Conservation (phyloP, 441 rosid genomes). For the Adansonia grandidieri region DNA sequence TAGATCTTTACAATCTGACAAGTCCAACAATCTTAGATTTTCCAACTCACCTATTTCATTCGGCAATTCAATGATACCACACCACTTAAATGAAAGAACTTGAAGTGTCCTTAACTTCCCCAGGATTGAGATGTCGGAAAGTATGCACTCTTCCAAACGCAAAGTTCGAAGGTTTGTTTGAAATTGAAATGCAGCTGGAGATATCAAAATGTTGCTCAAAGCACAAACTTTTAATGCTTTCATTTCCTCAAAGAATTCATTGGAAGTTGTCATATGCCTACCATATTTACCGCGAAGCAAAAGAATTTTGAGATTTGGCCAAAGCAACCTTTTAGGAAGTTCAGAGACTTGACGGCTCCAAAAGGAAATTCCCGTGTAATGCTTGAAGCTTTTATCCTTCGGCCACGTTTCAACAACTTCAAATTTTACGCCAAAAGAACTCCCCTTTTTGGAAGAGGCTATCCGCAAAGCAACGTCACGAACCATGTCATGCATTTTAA, state of each 20-base stretch:
- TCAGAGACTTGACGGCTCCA: neutral
- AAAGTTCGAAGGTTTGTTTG: neutral
- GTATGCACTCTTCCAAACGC: neutral
- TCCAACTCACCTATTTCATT: neutral
- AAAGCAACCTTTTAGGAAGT: neutral
- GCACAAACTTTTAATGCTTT: neutral
- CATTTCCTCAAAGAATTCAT: neutral
- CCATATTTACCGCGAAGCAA: neutral
- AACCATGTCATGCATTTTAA: too few relatives aligned
- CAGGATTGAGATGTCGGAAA: neutral
- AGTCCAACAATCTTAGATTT: neutral
- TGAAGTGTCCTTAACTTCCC: neutral
- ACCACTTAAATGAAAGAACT: neutral
- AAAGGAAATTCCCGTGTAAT: neutral
- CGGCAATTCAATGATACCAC: neutral
- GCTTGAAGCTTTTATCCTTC: neutral
- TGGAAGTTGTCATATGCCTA: neutral
- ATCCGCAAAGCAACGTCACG: too few relatives aligned
- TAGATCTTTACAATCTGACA: neutral
- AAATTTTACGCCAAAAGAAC: neutral
- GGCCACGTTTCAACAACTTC: neutral
- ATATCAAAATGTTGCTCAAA: accelerated
- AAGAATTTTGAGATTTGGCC: neutral
- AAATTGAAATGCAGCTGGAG: neutral
- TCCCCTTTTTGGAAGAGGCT: too few relatives aligned